Conservation (phyloP, 1,284 basidiomycete species). For the Athelia sp. region DNA sequence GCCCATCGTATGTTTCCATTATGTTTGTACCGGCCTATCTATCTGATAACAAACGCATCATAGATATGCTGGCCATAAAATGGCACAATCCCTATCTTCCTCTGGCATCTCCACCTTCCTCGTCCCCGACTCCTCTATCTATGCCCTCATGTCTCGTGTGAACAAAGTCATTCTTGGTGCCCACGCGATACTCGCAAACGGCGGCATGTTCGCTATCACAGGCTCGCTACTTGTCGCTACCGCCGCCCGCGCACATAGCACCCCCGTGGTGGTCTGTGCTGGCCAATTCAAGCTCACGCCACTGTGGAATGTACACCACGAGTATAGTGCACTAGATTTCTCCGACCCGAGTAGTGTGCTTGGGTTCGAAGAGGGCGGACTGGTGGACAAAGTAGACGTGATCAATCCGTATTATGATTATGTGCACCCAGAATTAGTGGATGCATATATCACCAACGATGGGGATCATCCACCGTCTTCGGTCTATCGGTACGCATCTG, state of each 20-base stretch:
- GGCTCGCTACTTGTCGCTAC: constrained; percentile 84
- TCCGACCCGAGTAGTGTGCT: constrained; percentile 82
- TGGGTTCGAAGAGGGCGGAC: constrained; percentile 72
- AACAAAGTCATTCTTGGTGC: constrained; percentile 95
- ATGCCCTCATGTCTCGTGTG: constrained; percentile 93
- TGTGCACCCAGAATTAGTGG: constrained; percentile 86
- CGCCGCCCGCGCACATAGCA: constrained; percentile 89
- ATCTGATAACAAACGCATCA: constrained; percentile 3
- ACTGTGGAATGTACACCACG: constrained; percentile 88
- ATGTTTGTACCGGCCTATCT: constrained; percentile 2
- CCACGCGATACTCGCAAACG: constrained; percentile 93
- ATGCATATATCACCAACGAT: constrained; percentile 95
- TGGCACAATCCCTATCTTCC: constrained; percentile 76
- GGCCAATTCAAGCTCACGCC: constrained; percentile 97
- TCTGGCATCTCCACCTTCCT: constrained; percentile 90
- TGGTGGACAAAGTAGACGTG: constrained; percentile 84
- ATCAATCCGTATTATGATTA: constrained; percentile 94
- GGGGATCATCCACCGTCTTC: constrained; percentile 92
- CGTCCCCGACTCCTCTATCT: constrained; percentile 93
- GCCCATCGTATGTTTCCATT: constrained; percentile 66
- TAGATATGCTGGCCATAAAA: constrained; percentile 82
- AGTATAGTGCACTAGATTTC: constrained; percentile 84
- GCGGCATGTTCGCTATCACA: constrained; percentile 87
- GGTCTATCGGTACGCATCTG: constrained; percentile 64
- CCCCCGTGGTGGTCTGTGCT: constrained; percentile 91